Base-by-base conservation (phyloP, 2,329 filamentous ascomycete genomes). In the Cadophora sp. region DNA sequence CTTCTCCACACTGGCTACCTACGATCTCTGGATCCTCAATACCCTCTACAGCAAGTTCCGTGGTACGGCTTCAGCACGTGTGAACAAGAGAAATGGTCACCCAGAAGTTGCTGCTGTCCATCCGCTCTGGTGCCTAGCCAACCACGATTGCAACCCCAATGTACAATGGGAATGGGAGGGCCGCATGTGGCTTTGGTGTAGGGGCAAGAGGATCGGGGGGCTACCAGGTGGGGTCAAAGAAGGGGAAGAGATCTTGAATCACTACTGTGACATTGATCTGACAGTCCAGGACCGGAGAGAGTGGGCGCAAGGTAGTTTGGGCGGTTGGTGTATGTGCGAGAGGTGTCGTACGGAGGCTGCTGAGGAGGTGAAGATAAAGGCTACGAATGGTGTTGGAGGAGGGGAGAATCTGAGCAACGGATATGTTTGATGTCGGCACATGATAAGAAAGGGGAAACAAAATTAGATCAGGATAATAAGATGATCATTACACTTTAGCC, bases 61-160 rank as follows among this genome's bases (percentile, higher is more conserved):
- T 27, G 96, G 93, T 62, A 97, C 94, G 0, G 96, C 96, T 0
- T 97, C 93, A 1, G 95, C 94, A 4, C 87, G 92, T 47, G 90
- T 96, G 72, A 93, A 87, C 69, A 85, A 85, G 0, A 86, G 87
- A 73, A 92, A 95, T 70, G 92, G 94, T 3, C 88, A 92, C 11
- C 95, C 96, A 0, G 96, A 98, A 74, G 91, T 97, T 4, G 93
- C 93, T 33, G 95, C 95, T 33, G 94, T 98, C 33, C 94, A 98
- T 80, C 94, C 95, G 1, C 88, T 97, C 73, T 99, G 96, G 94
- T 98, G 94, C 79, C 84, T 98, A 36, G 94, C 95, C 33, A 99
- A 99, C 76, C 96, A 99, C 78, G 93, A 94, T 78, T 99, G 96
- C 80, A 89, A 97, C 76, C 96, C 96, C 9, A 97, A 97, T 78